Base-by-base conservation (phyloP, 2,329 filamentous ascomycete species). In the Fusarium anthophilum region DNA sequence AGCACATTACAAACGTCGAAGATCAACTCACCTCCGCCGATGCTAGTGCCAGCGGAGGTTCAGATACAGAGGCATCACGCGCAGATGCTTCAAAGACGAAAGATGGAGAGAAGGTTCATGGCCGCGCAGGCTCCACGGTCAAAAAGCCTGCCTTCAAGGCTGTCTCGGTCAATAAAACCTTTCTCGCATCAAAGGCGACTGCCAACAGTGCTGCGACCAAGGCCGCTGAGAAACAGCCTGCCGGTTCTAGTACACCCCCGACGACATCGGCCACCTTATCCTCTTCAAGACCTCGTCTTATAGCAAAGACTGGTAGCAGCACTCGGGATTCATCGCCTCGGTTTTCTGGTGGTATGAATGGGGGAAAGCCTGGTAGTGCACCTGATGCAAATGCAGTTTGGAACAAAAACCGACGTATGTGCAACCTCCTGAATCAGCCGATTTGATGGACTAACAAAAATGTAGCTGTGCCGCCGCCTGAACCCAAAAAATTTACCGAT, bases 361-460 rank as follows among this genome's bases (percentile, higher is more conserved):
- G 90, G 69, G 88, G 88, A 58, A 91, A 91, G 72, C 78, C 87
- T 39, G 86, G 87, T 24, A 80, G 88, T 69, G 91, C 90, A 32
- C 92, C 93, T 20, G 93, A 95, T 81, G 87, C 89, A 37, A 93
- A 86, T 81, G 92, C 89, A 60, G 93, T 97, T 45, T 97, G 94
- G 94, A 97, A 96, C 84, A 95, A 95, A 83, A 97, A 96, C 81
- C 88, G 92, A 86, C 93, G 93, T 92, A 89, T 81, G 91, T 85
- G 59, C 48, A 57, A 32, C 30, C 58, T 41, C 39, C 18, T n/a
- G 48, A 37, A 50, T 48, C 54, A 38, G 62, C 48, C 59, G 53
- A 41, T 35, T 32, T 17, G 43, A 57, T 53, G 69, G 56, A 69
- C 76, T 79, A 63, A 75, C 81, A 24, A 51, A 51, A 63, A 41